Percentiles rank a stretch among this genome's conserved stretches.
Conservation (phyloP, 2,329 filamentous ascomycete genomes). For the Claviceps maximensis region DNA sequence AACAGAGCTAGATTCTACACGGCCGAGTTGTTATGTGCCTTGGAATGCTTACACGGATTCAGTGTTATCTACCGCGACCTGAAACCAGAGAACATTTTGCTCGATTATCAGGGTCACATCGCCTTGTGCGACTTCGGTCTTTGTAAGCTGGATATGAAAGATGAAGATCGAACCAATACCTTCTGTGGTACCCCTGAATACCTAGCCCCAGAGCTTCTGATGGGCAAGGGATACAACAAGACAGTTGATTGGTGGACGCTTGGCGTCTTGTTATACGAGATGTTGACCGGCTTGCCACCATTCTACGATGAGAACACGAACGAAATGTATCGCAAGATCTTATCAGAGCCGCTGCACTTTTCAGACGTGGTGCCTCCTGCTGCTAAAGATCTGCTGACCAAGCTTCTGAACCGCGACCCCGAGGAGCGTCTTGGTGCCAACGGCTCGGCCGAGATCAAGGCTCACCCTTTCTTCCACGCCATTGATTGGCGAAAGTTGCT, state of each 20-base stretch:
- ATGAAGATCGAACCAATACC: slow-evolving; percentile 94
- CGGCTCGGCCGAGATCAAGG: slow-evolving; percentile 94
- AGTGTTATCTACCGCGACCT: slow-evolving; percentile 84
- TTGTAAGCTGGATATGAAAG: slow-evolving; percentile 98
- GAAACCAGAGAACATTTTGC: slow-evolving; percentile 82
- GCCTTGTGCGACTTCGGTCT: slow-evolving; percentile 95
- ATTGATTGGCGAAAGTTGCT: slow-evolving; percentile 98
- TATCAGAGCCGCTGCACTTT: slow-evolving; percentile 91
- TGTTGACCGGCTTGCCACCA: slow-evolving; percentile 91
- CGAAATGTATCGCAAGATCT: slow-evolving; percentile 98
- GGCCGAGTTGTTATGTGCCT: slow-evolving; percentile 83
- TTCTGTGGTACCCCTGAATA: slow-evolving; percentile 98
- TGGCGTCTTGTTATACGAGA: slow-evolving; percentile 92
- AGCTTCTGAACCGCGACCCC: slow-evolving; percentile 84
- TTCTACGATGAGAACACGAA: slow-evolving; percentile 99
- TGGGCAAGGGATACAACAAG: slow-evolving; percentile 94
- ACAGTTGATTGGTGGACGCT: slow-evolving; percentile 99
- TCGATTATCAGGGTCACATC: slow-evolving; percentile 96
- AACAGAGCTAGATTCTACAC: slow-evolving; percentile 96
- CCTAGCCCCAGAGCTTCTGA: slow-evolving; percentile 81
- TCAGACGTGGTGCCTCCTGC: slow-evolving; percentile 88
- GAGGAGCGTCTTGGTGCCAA: slow-evolving; percentile 81
- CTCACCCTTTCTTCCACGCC: slow-evolving; percentile 96
- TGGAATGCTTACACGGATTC: slow-evolving; percentile 95
- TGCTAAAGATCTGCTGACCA: slow-evolving; percentile 81